Conservation (phyloP, 371 early-diverging fungal species). For the Basidiobolus meristosporus region DNA sequence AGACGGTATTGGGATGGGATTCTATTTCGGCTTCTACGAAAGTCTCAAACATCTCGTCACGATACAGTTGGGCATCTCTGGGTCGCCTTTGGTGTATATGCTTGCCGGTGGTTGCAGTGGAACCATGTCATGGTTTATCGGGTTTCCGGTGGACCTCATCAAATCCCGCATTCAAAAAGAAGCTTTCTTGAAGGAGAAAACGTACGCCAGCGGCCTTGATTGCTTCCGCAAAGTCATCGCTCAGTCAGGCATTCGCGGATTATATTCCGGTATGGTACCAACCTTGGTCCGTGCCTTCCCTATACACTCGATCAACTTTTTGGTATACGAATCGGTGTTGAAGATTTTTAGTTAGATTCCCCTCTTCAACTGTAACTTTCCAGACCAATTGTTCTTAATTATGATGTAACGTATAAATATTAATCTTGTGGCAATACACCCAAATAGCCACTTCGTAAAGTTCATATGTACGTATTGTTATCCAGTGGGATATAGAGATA, state of each 20-base stretch:
- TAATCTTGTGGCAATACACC: too few species aligned
- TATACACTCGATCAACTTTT: slow-evolving; percentile 60
- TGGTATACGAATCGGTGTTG: slow-evolving; percentile 34
- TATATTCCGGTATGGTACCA: slow-evolving; percentile 55
- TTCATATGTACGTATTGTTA: too few species aligned
- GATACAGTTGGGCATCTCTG: slow-evolving; percentile 13
- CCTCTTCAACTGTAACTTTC: too few species aligned
- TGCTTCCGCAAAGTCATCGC: slow-evolving; percentile 27
- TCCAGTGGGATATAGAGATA: too few species aligned
- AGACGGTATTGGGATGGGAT: slow-evolving; percentile 50
- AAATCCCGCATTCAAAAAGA: slow-evolving; percentile 59
- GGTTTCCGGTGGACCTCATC: slow-evolving; percentile 59
- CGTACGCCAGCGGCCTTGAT: slow-evolving; percentile 18
- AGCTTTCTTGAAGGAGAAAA: slow-evolving; percentile 23
- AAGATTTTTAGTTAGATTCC: too few species aligned
- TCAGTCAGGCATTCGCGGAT: slow-evolving; percentile 29
- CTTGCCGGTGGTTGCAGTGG: slow-evolving; percentile 60
- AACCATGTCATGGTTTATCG: slow-evolving; percentile 51
- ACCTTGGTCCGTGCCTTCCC: slow-evolving; percentile 64
- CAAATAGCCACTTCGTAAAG: too few species aligned
- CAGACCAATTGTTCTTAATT: too few species aligned
- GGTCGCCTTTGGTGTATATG: slow-evolving; percentile 13
- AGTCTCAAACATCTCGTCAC: slow-evolving; percentile 35
- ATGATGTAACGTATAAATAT: too few species aligned
- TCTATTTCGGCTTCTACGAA: slow-evolving; percentile 62